Evolutionary conservation across 1,284 basidiomycete genomes (phyloP), one percentile per base, ranked within the genome.

Genomic region (Pyrrhoderma noxium): DNA sequence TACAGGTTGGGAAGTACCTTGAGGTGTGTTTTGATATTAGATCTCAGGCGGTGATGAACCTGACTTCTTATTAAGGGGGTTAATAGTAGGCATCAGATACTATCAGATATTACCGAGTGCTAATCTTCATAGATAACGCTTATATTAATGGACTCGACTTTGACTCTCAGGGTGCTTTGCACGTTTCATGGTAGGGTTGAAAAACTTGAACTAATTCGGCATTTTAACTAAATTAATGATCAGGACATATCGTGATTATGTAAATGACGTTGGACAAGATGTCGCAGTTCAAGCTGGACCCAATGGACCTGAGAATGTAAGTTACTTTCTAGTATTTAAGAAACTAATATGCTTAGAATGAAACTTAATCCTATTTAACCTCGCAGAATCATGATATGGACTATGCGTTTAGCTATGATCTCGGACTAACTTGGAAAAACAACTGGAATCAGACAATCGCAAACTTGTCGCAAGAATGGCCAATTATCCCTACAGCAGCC

Each of bases 111-210:
- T 18, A n/a, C 8, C 14, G 23, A 23, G 9, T 34, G 43, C 38
- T 22, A 19, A 38, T 31, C 8, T 25, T 18, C 9, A 14, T 46
- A 72, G 70, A 72, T 54, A 72, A 70, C 56, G 67, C 68, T 3
- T 73, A 73, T 55, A 72, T 73, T 58, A 73, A 73, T 52, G 71
- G 72, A 0, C 57, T 74, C 8, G 72, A 74, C 58, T 68, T 70
- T 42, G 68, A 70, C 45, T 44, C 48, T 14, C 53, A 55, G 5
- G 67, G 67, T 18, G 62, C 59, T 16, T 57, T 72, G n/a, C 62
- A 68, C 34, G 60, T 66, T 1, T 69, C 69, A 9, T 73, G 70
- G 70, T 70, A 52, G n/a, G n/a, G n/a, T n/a, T n/a, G n/a, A n/a
- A 8, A 59, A 43, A 23, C 40, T 22, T 23, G 39, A 1, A n/a